Evolutionary conservation across 2,329 filamentous ascomycete species (phyloP).

Genomic region (Penicillium crustosum): DNA sequence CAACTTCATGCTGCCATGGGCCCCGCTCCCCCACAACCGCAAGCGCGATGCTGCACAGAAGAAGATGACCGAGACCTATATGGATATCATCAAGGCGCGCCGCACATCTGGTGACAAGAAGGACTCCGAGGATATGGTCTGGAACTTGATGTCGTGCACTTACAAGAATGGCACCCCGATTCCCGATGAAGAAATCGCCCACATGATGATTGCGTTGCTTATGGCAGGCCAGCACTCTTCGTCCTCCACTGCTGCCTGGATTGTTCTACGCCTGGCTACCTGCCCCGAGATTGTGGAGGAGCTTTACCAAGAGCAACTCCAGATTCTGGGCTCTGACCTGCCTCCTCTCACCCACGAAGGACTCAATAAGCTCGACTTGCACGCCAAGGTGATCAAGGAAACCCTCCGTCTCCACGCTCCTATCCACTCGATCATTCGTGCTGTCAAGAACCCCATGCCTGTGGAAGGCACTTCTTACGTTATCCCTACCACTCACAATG

Average conservation of each 20-base stretch:
- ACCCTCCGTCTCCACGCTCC: slow-evolving; percentile 87
- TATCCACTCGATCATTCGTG: slow-evolving; percentile 92
- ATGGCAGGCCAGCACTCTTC: slow-evolving; percentile 93
- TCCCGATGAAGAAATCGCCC: slow-evolving; percentile 81
- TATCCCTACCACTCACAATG: slow-evolving; percentile 74
- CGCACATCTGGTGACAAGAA: slow-evolving; percentile 54
- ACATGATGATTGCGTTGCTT: slow-evolving; percentile 91
- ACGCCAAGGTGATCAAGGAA: slow-evolving; percentile 84
- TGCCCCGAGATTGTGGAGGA: slow-evolving; percentile 79
- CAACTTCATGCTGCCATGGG: slow-evolving; percentile 89
- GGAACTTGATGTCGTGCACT: slow-evolving; percentile 78
- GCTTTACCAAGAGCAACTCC: slow-evolving; percentile 77
- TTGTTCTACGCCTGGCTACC: slow-evolving; percentile 75
- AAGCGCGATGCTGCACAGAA: slow-evolving; percentile 75
- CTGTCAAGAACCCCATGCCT: slow-evolving; percentile 83
- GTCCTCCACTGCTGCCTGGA: slow-evolving; percentile 80
- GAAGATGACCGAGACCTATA: slow-evolving; percentile 79
- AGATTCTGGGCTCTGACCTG: slow-evolving; percentile 70
- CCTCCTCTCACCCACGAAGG: slow-evolving; percentile 75
- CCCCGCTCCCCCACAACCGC: slow-evolving; percentile 83
- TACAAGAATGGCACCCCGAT: slow-evolving; percentile 80
- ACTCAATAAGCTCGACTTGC: slow-evolving; percentile 74
- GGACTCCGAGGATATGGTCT: slow-evolving; percentile 76
- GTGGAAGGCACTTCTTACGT: slow-evolving; percentile 80
- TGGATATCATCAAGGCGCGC: slow-evolving; percentile 75